Evolutionary conservation across 352 stramenopile species (phyloP), one percentile per base, ranked within the genome.

Genomic region (Phytophthora quininea): DNA sequence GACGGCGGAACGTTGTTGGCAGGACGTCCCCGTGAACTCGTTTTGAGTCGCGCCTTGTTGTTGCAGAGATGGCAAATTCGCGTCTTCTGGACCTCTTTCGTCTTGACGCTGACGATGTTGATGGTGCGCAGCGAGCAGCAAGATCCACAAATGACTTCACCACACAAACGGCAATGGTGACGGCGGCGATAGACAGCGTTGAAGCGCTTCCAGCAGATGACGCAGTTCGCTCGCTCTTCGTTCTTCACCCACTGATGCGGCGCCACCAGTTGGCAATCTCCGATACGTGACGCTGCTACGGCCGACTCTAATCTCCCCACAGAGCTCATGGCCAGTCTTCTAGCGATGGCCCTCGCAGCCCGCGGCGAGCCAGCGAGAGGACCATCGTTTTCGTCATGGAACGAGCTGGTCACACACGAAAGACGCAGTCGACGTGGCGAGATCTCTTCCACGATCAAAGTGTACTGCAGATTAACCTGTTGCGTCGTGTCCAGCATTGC

Each of bases 41-140:
- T 70, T 40, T 76, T 76, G 10, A 71, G 54, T 19, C 79, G 72
- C 30, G 73, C 68, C 14, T 84, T 77, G 58, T 88, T 87, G 57
- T 80, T 84, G 60, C 84, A 92, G 4, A 86, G 62, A 35, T 90
- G 81, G 67, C 84, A 92, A n/a, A 91, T 76, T 11, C 82, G 82
- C 9, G 87, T 83, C 56, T 86, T 86, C 48, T 83, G 62, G 2
- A 82, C 58, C 11, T 77, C 69, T 35, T 77, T 78, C 15, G 69
- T 74, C 49, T 63, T 71, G 14, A 69, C 33, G 38, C 55, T 75
- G 5, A 77, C 61, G 3, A 73, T 62, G 19, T 76, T 80, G 3
- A 77, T 85, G 14, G 55, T 74, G 4, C 77, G 80, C 32, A 90
- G 46, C 8, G 79, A 79, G 54, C 73, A 74, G 53, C 83, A 91